These are phyloP conservation scores for Saccharomyces jurei DNA, from an alignment of 805 yeast genomes.

Conservation along the genomic window DNA sequence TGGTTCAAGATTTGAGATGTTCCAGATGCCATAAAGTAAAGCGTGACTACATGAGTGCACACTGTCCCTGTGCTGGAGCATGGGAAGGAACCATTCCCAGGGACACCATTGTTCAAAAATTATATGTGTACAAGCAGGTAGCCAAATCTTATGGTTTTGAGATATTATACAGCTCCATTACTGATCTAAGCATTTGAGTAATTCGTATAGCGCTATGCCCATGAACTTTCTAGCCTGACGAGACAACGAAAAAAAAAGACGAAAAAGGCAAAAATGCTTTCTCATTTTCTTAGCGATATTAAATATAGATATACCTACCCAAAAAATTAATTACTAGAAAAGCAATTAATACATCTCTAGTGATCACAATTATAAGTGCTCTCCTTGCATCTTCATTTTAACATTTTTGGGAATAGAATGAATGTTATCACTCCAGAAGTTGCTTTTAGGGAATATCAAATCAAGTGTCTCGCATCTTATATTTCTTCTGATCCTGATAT, in stretches of 20 bases:
- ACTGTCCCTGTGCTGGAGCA: slow-evolving; percentile 82
- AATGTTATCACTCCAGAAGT: slow-evolving; percentile 5
- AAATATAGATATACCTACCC: not conserved
- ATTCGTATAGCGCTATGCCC: not conserved
- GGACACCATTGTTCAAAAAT: slow-evolving; percentile 36
- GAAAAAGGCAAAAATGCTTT: not conserved
- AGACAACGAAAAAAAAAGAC: not conserved
- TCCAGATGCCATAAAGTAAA: slow-evolving; percentile 62
- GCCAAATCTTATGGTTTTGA: slow-evolving; percentile 54
- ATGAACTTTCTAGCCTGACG: not conserved
- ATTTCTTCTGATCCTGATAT: slow-evolving; percentile 15
- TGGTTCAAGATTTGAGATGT: slow-evolving; percentile 77
- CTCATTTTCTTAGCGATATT: not conserved
- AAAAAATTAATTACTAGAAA: not conserved
- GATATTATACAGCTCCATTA: slow-evolving; percentile 32
- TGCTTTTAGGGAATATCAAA: slow-evolving; percentile 21
- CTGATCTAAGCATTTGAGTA: not conserved
- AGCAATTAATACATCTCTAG: not conserved
- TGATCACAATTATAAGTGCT: not conserved
- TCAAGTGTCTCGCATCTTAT: slow-evolving; percentile 14
- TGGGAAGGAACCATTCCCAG: slow-evolving; percentile 57
- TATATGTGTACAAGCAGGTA: slow-evolving; percentile 48
- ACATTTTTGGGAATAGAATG: not conserved
- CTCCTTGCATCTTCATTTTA: not conserved
- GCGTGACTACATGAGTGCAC: slow-evolving; percentile 58